Conservation (phyloP, 768 basidiomycete genomes). For the Pleurotus eryngii region DNA sequence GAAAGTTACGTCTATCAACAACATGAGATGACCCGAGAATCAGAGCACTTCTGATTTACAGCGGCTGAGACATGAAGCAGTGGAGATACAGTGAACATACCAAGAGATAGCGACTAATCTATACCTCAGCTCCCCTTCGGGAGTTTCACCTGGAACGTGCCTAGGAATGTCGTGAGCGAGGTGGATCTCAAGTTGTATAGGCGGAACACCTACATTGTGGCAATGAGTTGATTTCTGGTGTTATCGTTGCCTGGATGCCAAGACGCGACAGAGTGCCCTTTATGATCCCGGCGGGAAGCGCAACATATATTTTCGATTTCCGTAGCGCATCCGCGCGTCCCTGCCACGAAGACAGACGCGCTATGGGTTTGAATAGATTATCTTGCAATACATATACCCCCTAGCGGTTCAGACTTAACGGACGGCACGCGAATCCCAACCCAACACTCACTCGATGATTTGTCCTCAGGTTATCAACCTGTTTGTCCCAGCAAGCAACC, state of each 20-base stretch:
- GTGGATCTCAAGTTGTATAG: too few relatives aligned
- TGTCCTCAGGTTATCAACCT: conserved; percentile 92
- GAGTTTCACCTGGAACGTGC: conserved; percentile 81
- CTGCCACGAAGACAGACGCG: conserved; percentile 77
- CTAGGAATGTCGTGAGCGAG: conserved; percentile 27
- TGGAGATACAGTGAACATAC: too few relatives aligned
- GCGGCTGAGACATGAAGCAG: too few relatives aligned
- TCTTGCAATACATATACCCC: conserved; percentile 94
- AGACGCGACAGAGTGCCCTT: conserved; percentile 77
- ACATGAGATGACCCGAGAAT: too few relatives aligned
- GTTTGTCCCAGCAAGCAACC: conserved; percentile 89
- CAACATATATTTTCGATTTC: conserved; percentile 70
- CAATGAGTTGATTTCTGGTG: conserved; percentile 73
- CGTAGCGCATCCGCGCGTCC: conserved; percentile 71
- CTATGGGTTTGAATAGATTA: conserved; percentile 82
- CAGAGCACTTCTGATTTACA: too few relatives aligned
- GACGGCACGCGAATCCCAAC: neutral
- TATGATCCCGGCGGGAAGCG: conserved; percentile 81
- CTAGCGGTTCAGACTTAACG: conserved; percentile 32
- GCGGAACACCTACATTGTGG: conserved; percentile 68
- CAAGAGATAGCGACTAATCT: too few relatives aligned
- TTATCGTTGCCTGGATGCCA: conserved; percentile 72
- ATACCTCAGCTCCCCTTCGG: conserved; percentile 46
- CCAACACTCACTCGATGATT: conserved; percentile 70
- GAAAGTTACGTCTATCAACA: too few relatives aligned